Evolutionary conservation across 2,329 filamentous ascomycete genomes (phyloP), one percentile per base, ranked within the genome.

Genomic region (Ophidiomyces ophidiicola): DNA sequence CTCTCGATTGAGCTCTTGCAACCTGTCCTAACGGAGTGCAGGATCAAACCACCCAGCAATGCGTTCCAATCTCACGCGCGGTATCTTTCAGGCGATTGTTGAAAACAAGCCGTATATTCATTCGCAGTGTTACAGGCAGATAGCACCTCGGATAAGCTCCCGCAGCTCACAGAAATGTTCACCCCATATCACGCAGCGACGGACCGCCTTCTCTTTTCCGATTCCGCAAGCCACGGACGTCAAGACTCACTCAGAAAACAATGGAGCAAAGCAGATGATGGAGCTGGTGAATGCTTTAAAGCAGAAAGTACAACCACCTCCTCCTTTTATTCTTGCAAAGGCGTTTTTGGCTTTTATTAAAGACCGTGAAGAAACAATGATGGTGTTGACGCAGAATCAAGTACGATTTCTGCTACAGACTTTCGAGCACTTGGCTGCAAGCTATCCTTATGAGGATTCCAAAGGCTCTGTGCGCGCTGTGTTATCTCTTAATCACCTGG

Each of bases 191-290:
- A 47, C 56, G 5, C 66, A 69, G 46, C 60, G 66, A 34, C 66
- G 78, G 46, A 70, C 70, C 3, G 76, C 87, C 42, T 69, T 86
- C 50, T 69, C 70, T 18, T 63, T 85, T 29, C 43, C 46, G 18
- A 12, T 28, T 8, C 23, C 41, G 21, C 35, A 20, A 26, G 35
- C 12, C n/a, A 11, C 32, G n/a, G 15, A 32, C 19, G 19, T 33
- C 5, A 29, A 38, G 17, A 39, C 28, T 19, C 19, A 44, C 11
- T 14, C 21, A 21, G 25, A 15, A 3, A 43, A 44, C 21, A 26
- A 39, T 37, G 86, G 85, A 38, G 73, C 86, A 52, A 74, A 76
- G 47, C 72, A 71, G 11, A 74, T 94, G 63, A 71, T 82, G 50
- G 72, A 82, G 43, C 72, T 84, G 56, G 66, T 72, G 37, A 73